Evolutionary conservation across 257 asterid species (phyloP).

Genomic region (Leonotis leonurus): DNA sequence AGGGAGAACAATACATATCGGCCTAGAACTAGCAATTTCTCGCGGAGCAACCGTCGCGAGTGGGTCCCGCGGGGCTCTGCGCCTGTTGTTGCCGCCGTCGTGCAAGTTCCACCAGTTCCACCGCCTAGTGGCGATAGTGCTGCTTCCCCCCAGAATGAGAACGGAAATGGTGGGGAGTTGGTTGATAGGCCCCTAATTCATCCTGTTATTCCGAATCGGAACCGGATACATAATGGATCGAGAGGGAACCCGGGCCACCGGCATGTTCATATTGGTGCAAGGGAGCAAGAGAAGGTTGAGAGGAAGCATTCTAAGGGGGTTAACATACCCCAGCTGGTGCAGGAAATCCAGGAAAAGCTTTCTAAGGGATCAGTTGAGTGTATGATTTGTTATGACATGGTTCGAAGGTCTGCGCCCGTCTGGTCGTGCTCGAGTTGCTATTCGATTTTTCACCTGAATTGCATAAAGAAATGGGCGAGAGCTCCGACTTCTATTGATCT

Average conservation of each 20-base stretch:
- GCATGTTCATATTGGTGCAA: conserved; percentile 31
- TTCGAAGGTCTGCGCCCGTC: conserved; percentile 73
- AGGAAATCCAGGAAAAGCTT: conserved; percentile 91
- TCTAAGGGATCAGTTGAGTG: conserved; percentile 74
- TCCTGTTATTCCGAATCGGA: conserved; percentile 15
- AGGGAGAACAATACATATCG: conserved; percentile 45
- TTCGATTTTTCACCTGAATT: conserved; percentile 79
- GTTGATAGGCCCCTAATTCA: conserved; percentile 19
- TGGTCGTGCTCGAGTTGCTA: conserved; percentile 97
- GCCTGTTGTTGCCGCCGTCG: conserved; percentile 18
- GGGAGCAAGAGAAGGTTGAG: conserved; percentile 43
- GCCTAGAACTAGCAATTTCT: conserved; percentile 41
- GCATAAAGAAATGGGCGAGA: conserved; percentile 94
- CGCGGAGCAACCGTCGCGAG: conserved; percentile 48
- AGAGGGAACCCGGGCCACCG: conserved; percentile 27
- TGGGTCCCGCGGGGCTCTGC: conserved; percentile 72
- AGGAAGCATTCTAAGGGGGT: conserved; percentile 36
- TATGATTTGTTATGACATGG: conserved; percentile 99
- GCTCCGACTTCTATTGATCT: conserved; percentile 93
- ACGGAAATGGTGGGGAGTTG: conserved; percentile 24
- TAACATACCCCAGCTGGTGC: conserved; percentile 81
- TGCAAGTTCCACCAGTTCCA: conserved; percentile 23
- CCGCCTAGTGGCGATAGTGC: conserved; percentile 25
- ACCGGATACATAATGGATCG: conserved; percentile 30
- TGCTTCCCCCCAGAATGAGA: conserved; percentile 14